Percentiles rank a stretch among this genome's conserved stretches.
These are phyloP conservation scores for Fonsecaea monophora DNA, from an alignment of 2,329 filamentous ascomycete species.

Conservation along the genomic window DNA sequence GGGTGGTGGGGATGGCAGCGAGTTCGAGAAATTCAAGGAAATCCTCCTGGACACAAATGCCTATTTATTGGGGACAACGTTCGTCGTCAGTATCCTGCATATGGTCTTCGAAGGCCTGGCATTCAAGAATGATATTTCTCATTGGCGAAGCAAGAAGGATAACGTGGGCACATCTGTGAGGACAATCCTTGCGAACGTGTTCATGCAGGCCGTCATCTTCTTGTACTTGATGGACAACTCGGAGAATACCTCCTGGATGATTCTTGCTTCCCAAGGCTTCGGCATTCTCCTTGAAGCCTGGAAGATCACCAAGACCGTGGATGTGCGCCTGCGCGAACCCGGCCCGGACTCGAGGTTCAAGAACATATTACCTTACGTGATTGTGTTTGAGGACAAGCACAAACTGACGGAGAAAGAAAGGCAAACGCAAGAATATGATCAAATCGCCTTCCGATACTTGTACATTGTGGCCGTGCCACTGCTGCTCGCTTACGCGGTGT, in stretches of 20 bases:
- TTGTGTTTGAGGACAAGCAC: constrained; percentile 96
- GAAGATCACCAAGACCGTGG: constrained; percentile 96
- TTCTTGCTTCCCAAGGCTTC: constrained; percentile 88
- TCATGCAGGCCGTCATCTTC: constrained; percentile 97
- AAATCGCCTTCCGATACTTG: constrained; percentile 97
- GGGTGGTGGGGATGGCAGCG: constrained; percentile 83
- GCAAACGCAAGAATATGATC: constrained; percentile 98
- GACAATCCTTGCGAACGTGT: constrained; percentile 94
- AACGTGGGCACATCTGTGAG: constrained; percentile 95
- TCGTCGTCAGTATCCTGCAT: constrained; percentile 83
- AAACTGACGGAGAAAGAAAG: constrained; percentile 92
- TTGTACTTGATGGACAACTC: constrained; percentile 97
- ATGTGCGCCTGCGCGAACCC: constrained; percentile 78
- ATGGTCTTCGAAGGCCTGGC: constrained; percentile 95
- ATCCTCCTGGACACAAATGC: constrained; percentile 93
- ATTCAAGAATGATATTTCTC: constrained; percentile 95
- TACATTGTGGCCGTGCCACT: constrained; percentile 91
- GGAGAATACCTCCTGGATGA: constrained; percentile 99
- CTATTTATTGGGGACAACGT: constrained; percentile 84
- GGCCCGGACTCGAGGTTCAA: constrained; percentile 69
- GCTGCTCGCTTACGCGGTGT: constrained; percentile 84
- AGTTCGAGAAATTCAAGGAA: constrained; percentile 97
- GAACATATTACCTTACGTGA: constrained; percentile 76
- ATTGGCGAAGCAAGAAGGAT: constrained; percentile 99
- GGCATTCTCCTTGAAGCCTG: constrained; percentile 81